Evolutionary conservation across 768 basidiomycete species (phyloP).

Genomic region (Suillus subalutaceus): DNA sequence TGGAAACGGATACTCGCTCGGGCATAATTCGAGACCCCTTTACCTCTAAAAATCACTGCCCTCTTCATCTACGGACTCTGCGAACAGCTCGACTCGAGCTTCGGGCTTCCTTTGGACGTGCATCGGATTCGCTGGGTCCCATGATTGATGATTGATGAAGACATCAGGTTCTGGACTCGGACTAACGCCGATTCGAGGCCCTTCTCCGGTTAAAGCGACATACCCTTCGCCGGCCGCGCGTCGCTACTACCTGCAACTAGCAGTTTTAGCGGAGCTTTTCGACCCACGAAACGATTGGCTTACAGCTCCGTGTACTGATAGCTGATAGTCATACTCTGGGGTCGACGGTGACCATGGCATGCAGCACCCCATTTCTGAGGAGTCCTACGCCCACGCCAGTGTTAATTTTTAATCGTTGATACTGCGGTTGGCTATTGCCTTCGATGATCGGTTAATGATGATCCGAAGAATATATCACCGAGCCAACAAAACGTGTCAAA

Average conservation of each 20-base stretch:
- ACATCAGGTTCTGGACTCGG: background rate
- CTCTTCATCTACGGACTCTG: slow-evolving; percentile 12
- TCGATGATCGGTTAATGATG: background rate
- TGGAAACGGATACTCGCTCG: slow-evolving; percentile 27
- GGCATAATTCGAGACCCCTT: slow-evolving; percentile 13
- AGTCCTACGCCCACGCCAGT: background rate
- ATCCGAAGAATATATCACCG: background rate
- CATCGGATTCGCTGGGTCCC: slow-evolving; percentile 8
- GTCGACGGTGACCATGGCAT: background rate
- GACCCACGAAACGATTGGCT: background rate
- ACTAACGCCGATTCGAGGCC: slow-evolving; percentile 1
- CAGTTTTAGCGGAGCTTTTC: background rate
- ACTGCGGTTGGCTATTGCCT: slow-evolving; percentile 1
- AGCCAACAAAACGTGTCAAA: background rate
- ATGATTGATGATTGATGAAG: slow-evolving; percentile 1
- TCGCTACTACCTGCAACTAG: background rate
- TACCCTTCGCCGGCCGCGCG: background rate
- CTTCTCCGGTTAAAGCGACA: background rate
- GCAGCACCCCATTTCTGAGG: background rate
- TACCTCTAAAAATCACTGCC: slow-evolving; percentile 9
- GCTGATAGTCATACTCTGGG: background rate
- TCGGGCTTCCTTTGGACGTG: slow-evolving; percentile 5
- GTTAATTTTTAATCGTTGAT: background rate
- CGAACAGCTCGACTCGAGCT: background rate
- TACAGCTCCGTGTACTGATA: background rate